A percentile compares a stretch with the other conserved stretches of the same genome.
Evolutionary conservation across 2,329 filamentous ascomycete genomes (phyloP).

Genomic region (Pseudopithomyces maydicus): DNA sequence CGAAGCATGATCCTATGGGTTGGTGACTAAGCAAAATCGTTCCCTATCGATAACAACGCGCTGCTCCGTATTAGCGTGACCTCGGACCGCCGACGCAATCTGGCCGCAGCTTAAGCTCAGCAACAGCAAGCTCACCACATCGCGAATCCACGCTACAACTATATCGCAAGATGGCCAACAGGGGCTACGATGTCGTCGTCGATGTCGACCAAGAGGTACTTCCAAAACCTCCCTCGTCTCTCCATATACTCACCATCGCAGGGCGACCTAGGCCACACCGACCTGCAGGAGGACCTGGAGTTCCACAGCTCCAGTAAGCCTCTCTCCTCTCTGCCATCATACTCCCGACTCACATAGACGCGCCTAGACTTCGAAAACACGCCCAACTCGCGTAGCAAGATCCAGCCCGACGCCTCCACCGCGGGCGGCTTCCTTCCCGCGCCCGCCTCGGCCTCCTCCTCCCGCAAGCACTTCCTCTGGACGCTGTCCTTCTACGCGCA

Average conservation of each 20-base stretch:
- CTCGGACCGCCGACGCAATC: conserved; percentile 39
- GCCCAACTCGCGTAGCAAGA: conserved; percentile 56
- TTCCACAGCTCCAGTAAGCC: conserved; percentile 84
- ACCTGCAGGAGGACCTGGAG: conserved; percentile 98
- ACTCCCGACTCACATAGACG: not conserved
- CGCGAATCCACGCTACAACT: conserved; percentile 15
- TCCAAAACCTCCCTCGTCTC: not conserved
- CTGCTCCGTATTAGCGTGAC: conserved; percentile 29
- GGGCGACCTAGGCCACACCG: conserved; percentile 97
- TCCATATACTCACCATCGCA: conserved; percentile 48
- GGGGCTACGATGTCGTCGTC: conserved; percentile 96
- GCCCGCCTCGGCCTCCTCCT: conserved; percentile 32
- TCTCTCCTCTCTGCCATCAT: not conserved
- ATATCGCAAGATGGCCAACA: conserved; percentile 67
- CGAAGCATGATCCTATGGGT: no score
- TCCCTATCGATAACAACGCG: not conserved
- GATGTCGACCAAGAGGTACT: conserved; percentile 93
- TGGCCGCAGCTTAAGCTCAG: conserved; percentile 33
- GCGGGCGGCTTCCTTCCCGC: conserved; percentile 46
- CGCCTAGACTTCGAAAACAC: conserved; percentile 69
- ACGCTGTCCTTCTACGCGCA: conserved; percentile 91
- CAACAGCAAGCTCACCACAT: conserved; percentile 25
- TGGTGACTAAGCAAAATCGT: not conserved
- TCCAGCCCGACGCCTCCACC: conserved; percentile 49
- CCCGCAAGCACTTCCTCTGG: conserved; percentile 85